phyloP scores from a whole-genome alignment of 495 filamentous ascomycete species.

The Wilcoxina mikolae region DNA sequence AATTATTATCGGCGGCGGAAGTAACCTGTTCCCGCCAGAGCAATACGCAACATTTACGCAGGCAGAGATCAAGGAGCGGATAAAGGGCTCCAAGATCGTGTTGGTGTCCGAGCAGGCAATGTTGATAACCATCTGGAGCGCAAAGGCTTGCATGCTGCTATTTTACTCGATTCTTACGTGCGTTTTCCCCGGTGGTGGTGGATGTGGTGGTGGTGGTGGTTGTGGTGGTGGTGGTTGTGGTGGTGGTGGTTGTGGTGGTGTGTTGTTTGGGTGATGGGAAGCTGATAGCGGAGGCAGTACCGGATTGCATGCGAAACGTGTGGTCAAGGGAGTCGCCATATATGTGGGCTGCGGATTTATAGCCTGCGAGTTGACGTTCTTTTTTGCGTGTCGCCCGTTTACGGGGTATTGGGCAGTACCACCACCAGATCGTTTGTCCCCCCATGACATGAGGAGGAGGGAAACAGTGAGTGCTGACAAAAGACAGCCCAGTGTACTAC shows the following conservation, averaged over 20 bases:
- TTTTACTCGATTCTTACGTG: conserved; percentile 26
- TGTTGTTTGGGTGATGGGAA: too few relatives aligned
- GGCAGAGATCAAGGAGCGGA: conserved; percentile 31
- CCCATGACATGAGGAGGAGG: too few relatives aligned
- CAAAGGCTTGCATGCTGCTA: conserved; percentile 30
- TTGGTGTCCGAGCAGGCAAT: conserved; percentile 34
- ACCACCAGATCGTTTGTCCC: conserved; percentile 14
- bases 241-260: too few relatives aligned
- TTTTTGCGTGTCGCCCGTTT: conserved; percentile 20
- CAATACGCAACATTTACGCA: conserved; percentile 30
- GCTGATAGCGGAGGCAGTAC: neutral
- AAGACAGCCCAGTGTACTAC: conserved; percentile 36
- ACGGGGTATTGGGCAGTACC: conserved; percentile 19
- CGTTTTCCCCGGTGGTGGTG: neutral
- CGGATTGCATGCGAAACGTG: neutral
- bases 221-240: too few relatives aligned
- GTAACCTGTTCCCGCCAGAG: conserved; percentile 33
- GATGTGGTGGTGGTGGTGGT: too few relatives aligned
- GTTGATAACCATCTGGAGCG: conserved; percentile 28
- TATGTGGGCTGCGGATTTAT: conserved; percentile 10
- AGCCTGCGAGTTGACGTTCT: conserved; percentile 18
- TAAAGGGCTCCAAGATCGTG: conserved; percentile 36
- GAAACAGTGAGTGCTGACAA: too few relatives aligned
- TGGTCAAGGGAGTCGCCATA: neutral
- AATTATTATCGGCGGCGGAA: conserved; percentile 34